phyloP scores from a whole-genome alignment of 306 rosid genomes.

The Medicago ruthenica region DNA sequence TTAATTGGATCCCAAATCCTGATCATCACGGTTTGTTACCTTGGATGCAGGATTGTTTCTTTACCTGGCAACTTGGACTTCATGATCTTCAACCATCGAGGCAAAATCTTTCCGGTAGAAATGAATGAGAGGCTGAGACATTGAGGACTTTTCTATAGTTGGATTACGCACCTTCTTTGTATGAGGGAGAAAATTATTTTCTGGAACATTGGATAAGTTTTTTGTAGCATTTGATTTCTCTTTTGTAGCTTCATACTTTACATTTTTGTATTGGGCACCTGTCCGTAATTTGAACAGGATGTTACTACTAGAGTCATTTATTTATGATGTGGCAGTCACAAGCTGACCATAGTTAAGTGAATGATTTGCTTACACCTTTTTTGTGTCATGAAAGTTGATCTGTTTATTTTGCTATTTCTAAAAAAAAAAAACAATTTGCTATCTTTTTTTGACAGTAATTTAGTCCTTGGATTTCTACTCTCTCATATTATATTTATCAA shows the following conservation, averaged over 20 bases:
- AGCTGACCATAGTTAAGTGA: slow-evolving; percentile 11
- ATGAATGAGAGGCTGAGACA: slow-evolving; percentile 62
- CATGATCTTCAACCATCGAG: slow-evolving; percentile 90
- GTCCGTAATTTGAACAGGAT: slow-evolving; percentile 36
- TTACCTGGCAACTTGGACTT: slow-evolving; percentile 80
- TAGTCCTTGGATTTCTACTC: too few relatives aligned
- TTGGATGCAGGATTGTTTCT: slow-evolving; percentile 74
- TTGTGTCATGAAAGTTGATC: too few relatives aligned
- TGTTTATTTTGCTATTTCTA: too few relatives aligned
- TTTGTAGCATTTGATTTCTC: slow-evolving; percentile 17
- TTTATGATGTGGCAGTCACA: slow-evolving; percentile 29
- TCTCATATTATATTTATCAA: too few relatives aligned
- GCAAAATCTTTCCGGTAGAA: slow-evolving; percentile 60
- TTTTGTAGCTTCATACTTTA: slow-evolving; percentile 22
- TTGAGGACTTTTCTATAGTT: slow-evolving; percentile 39
- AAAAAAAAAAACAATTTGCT: too few relatives aligned
- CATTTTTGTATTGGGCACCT: slow-evolving; percentile 21
- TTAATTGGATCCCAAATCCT: slow-evolving; percentile 11
- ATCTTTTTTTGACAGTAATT: too few relatives aligned
- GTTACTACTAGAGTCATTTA: slow-evolving; percentile 10
- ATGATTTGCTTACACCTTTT: slow-evolving; percentile 7
- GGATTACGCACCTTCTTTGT: slow-evolving; percentile 20
- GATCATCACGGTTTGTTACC: slow-evolving; percentile 35
- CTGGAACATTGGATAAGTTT: background rate
- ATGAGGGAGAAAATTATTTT: slow-evolving; percentile 25